phyloP scores from a whole-genome alignment of 31 red algal genomes.

The Odonthalia washingtoniensis region DNA sequence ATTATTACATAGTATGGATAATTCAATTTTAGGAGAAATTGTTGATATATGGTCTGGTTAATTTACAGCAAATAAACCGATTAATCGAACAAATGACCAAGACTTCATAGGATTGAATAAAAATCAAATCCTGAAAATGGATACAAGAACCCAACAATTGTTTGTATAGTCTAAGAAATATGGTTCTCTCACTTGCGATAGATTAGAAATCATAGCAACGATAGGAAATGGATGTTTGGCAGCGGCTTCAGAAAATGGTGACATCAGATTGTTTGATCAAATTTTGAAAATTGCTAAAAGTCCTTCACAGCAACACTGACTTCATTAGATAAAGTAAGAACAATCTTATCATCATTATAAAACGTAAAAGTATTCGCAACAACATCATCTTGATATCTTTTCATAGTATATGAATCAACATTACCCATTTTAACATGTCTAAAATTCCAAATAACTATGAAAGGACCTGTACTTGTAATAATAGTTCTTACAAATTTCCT shows the following conservation, averaged over 20 bases:
- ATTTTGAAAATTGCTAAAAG: conserved; percentile 86
- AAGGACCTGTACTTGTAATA: conserved; percentile 86
- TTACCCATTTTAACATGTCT: conserved; percentile 77
- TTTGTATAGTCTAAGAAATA: conserved; percentile 89
- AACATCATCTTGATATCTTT: conserved; percentile 80
- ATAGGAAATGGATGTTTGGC: conserved; percentile 80
- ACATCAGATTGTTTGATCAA: conserved; percentile 82
- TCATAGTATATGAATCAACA: conserved; percentile 65
- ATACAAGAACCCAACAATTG: conserved; percentile 74
- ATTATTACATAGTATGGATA: conserved; percentile 75
- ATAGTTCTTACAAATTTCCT: conserved; percentile 72
- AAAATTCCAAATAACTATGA: conserved; percentile 88
- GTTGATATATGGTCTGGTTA: conserved; percentile 76
- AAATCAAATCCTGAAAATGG: conserved; percentile 75
- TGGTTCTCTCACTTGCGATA: conserved; percentile 61
- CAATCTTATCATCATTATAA: conserved; percentile 78
- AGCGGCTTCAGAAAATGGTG: conserved; percentile 81
- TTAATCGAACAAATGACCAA: conserved; percentile 63
- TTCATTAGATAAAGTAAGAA: conserved; percentile 80
- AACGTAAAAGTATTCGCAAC: conserved; percentile 88
- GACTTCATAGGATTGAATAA: conserved; percentile 88
- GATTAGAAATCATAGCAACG: conserved; percentile 70
- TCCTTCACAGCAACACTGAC: conserved; percentile 59
- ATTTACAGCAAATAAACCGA: conserved; percentile 63
- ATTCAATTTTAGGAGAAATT: conserved; percentile 79